Evolutionary conservation across 2,329 filamentous ascomycete genomes (phyloP), one percentile per base, ranked within the genome.

Genomic region (Pochonia chlamydosporia): DNA sequence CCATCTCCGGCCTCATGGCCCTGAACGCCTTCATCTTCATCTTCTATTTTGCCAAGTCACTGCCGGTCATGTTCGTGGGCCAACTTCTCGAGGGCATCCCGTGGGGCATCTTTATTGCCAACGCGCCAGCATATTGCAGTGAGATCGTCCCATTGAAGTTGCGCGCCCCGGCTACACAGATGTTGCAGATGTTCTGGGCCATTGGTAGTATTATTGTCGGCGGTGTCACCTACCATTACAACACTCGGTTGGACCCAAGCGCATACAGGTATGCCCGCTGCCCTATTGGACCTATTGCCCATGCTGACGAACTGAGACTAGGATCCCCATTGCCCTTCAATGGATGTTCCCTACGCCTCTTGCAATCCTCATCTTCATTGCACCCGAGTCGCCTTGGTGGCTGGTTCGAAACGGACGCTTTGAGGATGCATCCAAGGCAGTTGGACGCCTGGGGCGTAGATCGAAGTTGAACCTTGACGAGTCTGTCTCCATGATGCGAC

Each of bases 101-200:
- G 0, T 83, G 80, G 80, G 79, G 80, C 20, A 73, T 82, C 54
- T 83, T 83, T 63, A 80, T 82, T 52, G 77, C 79, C 56, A 81
- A 81, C 59, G 71, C 79, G 9, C 79, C 79, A 2, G 79, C 79
- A 3, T 82, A 82, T 65, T 78, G 74, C 61, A 68, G 66, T 53
- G 79, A 83, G 59, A 79, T 83, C 43, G 76, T 80, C 10, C 79
- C 79, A 1, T 68, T 83, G 31, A 63, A 66, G 54, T 66, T 83
- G 37, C 67, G 79, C 59, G 79, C 74, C 48, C 73, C 76, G 37
- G 71, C 69, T 13, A 82, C 79, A 2, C 74, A 78, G 56, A 82
- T 77, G 66, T 55, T 82, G 60, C 79, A 83, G 59, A 82, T 83
- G 79, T 78, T 76, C 65, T 83, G 79, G 79, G 74, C 78, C 4